Evolutionary conservation across 148 eudicot genomes (phyloP), one percentile per base, ranked within the genome.

Genomic region (Arctostaphylos glauca): DNA sequence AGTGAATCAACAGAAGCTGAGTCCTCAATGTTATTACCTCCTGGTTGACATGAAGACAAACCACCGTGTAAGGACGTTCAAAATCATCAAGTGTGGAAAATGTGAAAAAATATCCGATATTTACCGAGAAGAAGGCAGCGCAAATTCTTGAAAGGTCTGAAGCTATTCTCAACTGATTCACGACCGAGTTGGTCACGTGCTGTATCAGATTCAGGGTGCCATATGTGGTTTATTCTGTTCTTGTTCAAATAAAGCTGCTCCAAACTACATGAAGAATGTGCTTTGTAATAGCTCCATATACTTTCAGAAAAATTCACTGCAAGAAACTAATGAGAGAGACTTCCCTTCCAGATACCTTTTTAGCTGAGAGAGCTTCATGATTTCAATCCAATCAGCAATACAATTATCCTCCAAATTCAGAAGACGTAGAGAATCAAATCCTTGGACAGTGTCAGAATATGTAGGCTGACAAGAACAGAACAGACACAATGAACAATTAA

Each of bases 221-320:
- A 89, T 9, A 94, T 74, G 78, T 54, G 77, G 78, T 84, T 90
- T 78, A 96, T 64, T 66, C 79, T 81, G 84, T 96, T 96, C 86
- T 90, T 93, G 89, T 94, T 96, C 88, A 96, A 83, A 87, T 92
- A 87, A 85, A 96, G 93, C 91, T 89, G 93, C 90, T 89, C 93
- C 91, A 96, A 90, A 80, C 99, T 96, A 84, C 80, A 87, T 46
- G 76, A 52, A 77, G 31, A 55, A 76, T 80, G 62, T 9, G 55
- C 9, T 81, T 66, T 18, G 46, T 60, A 81, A 82, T 50, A 83
- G 77, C 62, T 83, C 10, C 58, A 31, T 58, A 9, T 74, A 53
- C 23, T 58, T 73, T 67, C 31, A 13, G 13, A 7, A 38, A 59
- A 59, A 78, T 55, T 25, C 6, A 38, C 58, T 49, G 31, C 21